Percentiles rank a stretch among this genome's conserved stretches.
Conservation (phyloP, 768 basidiomycete genomes). For the Mycena epipterygia region DNA sequence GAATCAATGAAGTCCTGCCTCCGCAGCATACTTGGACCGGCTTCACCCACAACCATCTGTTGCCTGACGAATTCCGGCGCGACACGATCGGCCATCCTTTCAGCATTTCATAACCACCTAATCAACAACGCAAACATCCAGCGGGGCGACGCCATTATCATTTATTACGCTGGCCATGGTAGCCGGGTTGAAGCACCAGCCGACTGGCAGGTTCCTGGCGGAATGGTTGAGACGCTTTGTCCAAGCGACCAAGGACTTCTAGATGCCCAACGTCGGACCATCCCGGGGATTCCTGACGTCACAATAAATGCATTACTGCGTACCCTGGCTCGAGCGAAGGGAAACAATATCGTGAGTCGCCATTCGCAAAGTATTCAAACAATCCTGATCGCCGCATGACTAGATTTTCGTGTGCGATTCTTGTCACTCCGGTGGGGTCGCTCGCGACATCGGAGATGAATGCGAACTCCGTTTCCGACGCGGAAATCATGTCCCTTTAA, state of each 20-base stretch:
- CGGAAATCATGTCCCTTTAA: background rate
- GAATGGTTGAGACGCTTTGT: slow-evolving; percentile 17
- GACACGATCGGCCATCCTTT: background rate
- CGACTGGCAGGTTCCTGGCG: background rate
- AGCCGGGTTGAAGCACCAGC: background rate
- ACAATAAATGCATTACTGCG: slow-evolving; percentile 15
- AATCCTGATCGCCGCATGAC: background rate
- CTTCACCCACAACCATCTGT: background rate
- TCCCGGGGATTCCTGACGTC: slow-evolving; percentile 14
- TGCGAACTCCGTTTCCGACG: background rate
- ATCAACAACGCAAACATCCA: slow-evolving; percentile 69
- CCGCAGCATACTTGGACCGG: background rate
- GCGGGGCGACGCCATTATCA: slow-evolving; percentile 71
- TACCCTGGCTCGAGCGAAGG: slow-evolving; percentile 9
- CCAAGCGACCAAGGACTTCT: slow-evolving; percentile 5
- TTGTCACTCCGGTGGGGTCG: slow-evolving; percentile 22
- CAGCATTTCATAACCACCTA: background rate
- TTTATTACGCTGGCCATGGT: slow-evolving; percentile 78
- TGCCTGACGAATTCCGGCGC: background rate
- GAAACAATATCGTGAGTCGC: slow-evolving; percentile 21
- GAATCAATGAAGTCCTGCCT: background rate
- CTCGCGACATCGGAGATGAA: background rate
- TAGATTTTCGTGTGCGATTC: slow-evolving; percentile 25
- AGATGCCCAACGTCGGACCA: background rate
- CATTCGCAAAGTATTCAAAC: background rate